Conservation (phyloP, 495 filamentous ascomycete species). For the Aspergillus kassunensis region DNA sequence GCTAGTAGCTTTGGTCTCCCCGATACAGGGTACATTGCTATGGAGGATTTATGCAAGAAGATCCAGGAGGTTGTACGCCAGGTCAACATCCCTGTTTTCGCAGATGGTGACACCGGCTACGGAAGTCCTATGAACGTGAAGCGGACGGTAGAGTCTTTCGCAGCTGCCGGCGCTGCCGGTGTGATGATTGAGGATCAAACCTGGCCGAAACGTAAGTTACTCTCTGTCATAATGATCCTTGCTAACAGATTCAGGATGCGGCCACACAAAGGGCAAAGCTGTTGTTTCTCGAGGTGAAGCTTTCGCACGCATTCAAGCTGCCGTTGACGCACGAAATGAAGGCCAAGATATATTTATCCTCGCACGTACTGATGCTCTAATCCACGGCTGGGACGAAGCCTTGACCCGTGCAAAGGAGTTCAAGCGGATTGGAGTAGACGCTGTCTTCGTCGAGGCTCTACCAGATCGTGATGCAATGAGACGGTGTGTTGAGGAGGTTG, state of each 20-base stretch:
- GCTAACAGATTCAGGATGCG: conserved; percentile 28
- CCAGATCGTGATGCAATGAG: conserved; percentile 38
- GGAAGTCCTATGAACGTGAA: conserved; percentile 42
- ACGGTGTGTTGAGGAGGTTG: conserved; percentile 28
- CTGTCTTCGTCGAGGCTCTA: conserved; percentile 40
- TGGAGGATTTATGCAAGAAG: conserved; percentile 41
- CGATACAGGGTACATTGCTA: conserved; percentile 43
- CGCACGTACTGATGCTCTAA: conserved; percentile 36
- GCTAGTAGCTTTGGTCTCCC: conserved; percentile 33
- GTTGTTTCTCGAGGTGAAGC: conserved; percentile 41
- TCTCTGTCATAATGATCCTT: background rate
- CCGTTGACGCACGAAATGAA: conserved; percentile 38
- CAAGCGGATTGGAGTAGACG: conserved; percentile 34
- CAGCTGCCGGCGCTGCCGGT: conserved; percentile 33
- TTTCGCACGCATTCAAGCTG: conserved; percentile 38
- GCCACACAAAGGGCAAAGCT: conserved; percentile 42
- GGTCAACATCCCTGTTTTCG: conserved; percentile 35
- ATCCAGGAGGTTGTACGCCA: conserved; percentile 32
- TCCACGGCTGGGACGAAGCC: conserved; percentile 38
- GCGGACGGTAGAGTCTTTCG: conserved; percentile 38
- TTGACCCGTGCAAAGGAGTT: conserved; percentile 34
- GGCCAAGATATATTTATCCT: conserved; percentile 40
- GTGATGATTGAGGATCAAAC: conserved; percentile 44
- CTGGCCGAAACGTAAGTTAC: conserved; percentile 31
- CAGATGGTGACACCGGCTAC: conserved; percentile 40